Percentiles rank a stretch among this genome's conserved stretches.
These are phyloP conservation scores for Geotrichum citri-aurantii DNA, from an alignment of 1,139 yeast species.

Conservation along the genomic window DNA sequence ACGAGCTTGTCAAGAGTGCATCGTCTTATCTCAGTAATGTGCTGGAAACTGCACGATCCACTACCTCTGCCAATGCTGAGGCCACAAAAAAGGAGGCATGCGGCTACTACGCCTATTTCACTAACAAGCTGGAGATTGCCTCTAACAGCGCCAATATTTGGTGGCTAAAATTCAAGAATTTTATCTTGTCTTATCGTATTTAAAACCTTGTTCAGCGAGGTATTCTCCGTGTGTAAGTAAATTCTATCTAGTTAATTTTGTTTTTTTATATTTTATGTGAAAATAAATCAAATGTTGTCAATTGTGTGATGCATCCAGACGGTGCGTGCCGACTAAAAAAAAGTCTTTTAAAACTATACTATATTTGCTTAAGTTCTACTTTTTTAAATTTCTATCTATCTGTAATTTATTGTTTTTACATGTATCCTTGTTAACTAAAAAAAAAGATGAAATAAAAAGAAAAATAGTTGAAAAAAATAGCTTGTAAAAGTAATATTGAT, in stretches of 20 bases:
- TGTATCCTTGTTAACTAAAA: too few species aligned
- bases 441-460: too few species aligned
- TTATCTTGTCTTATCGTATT: neutral
- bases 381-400: too few species aligned
- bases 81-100: neutral
- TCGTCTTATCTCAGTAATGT: neutral
- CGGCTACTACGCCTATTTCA: neutral
- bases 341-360: too few species aligned
- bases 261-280: too few species aligned
- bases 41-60: neutral
- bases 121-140: neutral
- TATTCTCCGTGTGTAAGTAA: neutral
- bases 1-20: slow-evolving; percentile 8
- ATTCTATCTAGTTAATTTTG: too few species aligned
- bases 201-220: neutral
- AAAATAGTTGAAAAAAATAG: too few species aligned
- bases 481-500: too few species aligned
- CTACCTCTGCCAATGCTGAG: slow-evolving; percentile 37
- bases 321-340: too few species aligned
- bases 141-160: slow-evolving; percentile 4
- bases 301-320: neutral
- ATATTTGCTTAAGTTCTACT: too few species aligned
- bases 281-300: too few species aligned
- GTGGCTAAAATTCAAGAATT: neutral
- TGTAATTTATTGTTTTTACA: too few species aligned